Evolutionary conservation across 495 filamentous ascomycete species (phyloP), one percentile per base, ranked within the genome.

Genomic region (Neurospora sp.): DNA sequence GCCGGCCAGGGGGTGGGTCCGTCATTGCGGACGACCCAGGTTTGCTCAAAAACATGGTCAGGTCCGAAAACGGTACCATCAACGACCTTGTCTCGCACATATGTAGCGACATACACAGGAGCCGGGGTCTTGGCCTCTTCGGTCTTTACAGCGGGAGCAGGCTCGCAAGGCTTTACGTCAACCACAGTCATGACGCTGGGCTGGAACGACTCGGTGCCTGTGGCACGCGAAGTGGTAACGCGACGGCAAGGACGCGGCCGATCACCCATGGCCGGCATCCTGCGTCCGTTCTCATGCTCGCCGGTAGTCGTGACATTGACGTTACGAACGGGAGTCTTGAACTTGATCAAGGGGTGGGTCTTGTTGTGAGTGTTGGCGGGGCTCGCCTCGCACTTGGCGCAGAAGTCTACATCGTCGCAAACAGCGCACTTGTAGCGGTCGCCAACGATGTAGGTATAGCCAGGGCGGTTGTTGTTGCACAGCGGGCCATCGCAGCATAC

Each of bases 361-460:
- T 88, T 88, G 84, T 98, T 98, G 85, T 99, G 96, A 8, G 81
- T 82, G 81, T 97, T 94, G 70, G 84, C 85, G 6, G 96, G 96
- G 74, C 88, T 87, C 37, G 94, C 92, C 83, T 99, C 96, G 82
- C 96, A 99, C 78, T 88, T 92, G 75, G 91, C 94, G 80, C 96
- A 99, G 87, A 98, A 97, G 78, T 99, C 96, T 41, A 90, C 92
- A 80, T 99, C 96, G 78, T 96, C 88, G 83, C 96, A 99, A 70
- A 99, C 92, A 72, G 96, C 93, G 79, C 96, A 99, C 88, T 98
- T 98, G 87, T 95, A 99, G 72, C 96, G 90, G 75, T 91, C 87
- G 20, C 96, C 96, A 39, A 84, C 84, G 74, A 99, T 97, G 82
- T 93, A 98, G 47, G 83, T 81, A 37, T 65, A 65, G 53, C 53